Conservation (phyloP, 441 rosid genomes). For the Omphalea diandra region DNA sequence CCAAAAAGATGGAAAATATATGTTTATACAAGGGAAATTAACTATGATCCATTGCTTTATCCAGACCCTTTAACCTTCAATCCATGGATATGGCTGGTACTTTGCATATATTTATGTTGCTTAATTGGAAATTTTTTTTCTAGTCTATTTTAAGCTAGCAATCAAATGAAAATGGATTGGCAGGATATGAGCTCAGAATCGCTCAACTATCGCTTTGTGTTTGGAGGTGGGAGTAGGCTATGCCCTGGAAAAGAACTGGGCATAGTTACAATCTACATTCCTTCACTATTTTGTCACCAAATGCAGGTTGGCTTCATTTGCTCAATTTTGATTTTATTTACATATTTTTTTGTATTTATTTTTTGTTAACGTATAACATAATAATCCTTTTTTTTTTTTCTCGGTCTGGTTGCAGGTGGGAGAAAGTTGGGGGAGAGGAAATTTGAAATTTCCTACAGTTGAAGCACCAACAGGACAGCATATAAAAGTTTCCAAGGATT, state of each 20-base stretch:
- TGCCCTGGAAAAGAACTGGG: constrained; percentile 53
- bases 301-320: constrained; percentile 31
- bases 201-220: constrained; percentile 32
- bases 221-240: constrained; percentile 41
- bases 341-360: no score
- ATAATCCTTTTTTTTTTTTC: background rate
- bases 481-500: constrained; percentile 30
- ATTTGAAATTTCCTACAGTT: constrained; percentile 42
- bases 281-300: constrained; percentile 44
- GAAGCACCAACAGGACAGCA: constrained; percentile 43
- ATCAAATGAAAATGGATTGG: background rate
- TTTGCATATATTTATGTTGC: background rate
- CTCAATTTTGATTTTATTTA: no score
- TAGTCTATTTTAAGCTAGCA: background rate
- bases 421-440: constrained; percentile 36
- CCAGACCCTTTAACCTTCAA: constrained; percentile 39
- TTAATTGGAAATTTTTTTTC: background rate
- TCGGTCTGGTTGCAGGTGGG: constrained; percentile 48
- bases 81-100: constrained; percentile 53
- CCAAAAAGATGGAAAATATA: constrained; percentile 48
- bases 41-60: constrained; percentile 36
- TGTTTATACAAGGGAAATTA: constrained; percentile 43
- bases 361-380: no score
- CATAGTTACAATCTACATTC: constrained; percentile 30
- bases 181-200: constrained; percentile 35